These are phyloP conservation scores for Phytopythium boreale DNA, from an alignment of 352 stramenopile species.

Conservation along the genomic window DNA sequence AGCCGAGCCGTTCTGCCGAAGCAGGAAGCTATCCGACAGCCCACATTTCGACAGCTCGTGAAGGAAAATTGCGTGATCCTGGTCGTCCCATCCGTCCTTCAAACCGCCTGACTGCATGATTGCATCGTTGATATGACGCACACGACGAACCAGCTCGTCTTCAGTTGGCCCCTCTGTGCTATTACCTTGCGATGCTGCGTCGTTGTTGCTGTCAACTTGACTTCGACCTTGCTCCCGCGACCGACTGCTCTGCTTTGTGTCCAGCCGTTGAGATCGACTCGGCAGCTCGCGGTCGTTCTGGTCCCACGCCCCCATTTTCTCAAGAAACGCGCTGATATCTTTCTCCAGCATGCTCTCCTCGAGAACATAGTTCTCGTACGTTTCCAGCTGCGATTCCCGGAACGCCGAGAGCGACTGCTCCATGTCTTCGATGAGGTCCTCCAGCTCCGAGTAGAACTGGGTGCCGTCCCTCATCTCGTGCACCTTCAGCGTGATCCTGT, in stretches of 20 bases:
- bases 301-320: constrained; percentile 46
- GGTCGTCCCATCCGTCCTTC: constrained; percentile 55
- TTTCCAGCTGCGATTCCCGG: constrained; percentile 25
- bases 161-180: constrained; percentile 14
- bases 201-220: constrained; percentile 4
- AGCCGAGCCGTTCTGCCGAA: constrained; percentile 18
- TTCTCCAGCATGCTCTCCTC: constrained; percentile 62
- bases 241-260: background rate
- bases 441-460: constrained; percentile 43
- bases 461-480: constrained; percentile 42
- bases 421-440: constrained; percentile 49
- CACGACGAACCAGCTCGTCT: constrained; percentile 36
- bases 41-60: constrained; percentile 39
- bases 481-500: constrained; percentile 38
- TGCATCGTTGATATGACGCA: constrained; percentile 47
- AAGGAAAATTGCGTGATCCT: constrained; percentile 48
- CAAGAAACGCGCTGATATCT: constrained; percentile 37
- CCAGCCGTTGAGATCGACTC: background rate
- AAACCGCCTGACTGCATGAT: constrained; percentile 53
- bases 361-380: constrained; percentile 41
- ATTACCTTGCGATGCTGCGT: background rate
- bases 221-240: background rate
- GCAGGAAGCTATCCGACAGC: constrained; percentile 40
- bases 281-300: constrained; percentile 9
- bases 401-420: constrained; percentile 43